Evolutionary conservation across 352 stramenopile species (phyloP), one percentile per base, ranked within the genome.

Genomic region (Pythium myriotylum): DNA sequence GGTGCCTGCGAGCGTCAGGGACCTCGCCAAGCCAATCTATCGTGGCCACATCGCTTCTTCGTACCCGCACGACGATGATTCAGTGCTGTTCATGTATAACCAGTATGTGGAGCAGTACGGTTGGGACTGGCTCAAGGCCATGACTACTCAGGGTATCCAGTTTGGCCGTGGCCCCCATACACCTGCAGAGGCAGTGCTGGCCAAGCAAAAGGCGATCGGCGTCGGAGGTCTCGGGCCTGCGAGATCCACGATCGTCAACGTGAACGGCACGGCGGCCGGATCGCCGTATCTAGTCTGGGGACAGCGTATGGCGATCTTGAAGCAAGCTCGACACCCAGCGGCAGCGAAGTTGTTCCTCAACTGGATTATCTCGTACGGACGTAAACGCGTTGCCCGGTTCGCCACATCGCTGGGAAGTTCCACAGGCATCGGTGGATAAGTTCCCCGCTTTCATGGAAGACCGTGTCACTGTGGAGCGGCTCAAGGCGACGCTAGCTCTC

Each of bases 291-390:
- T 85, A n/a, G 35, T 59, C 4, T 87, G 75, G 75, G 73, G 73
- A 22, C 78, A 87, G 59, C 73, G 75, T 58, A 68, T 85, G 32
- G 76, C 76, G 23, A 84, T 86, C 68, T 47, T 88, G n/a, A 75
- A 76, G 55, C 79, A 88, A 55, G 72, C 73, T 23, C 79, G 75
- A 54, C 70, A 84, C 49, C 65, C 65, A 2, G 78, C 78, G 1
- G 73, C 74, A 1, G 73, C 74, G 49, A 86, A 86, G 65, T 62
- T 87, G 19, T 76, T 87, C 53, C 49, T 84, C 59, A 87, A 85
- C 71, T 85, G 78, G 75, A 51, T 74, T 51, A 40, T 78, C 24
- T 73, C 62, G 73, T 48, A 77, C 63, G 58, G 77, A 84, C 47
- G 26, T 87, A n/a, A 42, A 41, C n/a, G 5, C 27, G 33, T 17